Evolutionary conservation across 2,329 filamentous ascomycete genomes (phyloP), one percentile per base, ranked within the genome.

Genomic region (Aspergillus fischeri): DNA sequence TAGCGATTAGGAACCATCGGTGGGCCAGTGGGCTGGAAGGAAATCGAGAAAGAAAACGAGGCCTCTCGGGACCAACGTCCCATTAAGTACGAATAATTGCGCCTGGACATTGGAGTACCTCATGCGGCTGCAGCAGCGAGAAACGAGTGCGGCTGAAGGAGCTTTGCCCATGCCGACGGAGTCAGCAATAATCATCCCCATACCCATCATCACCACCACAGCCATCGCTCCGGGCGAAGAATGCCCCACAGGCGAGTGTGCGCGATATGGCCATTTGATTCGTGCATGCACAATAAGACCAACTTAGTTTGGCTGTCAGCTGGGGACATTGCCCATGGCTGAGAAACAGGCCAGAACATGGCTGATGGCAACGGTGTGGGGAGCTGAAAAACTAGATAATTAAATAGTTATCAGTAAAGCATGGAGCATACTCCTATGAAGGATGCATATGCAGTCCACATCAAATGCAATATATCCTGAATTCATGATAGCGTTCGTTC

Each of bases 181-280:
- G 54, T 52, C 42, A 51, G 42, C 49, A 41, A 52, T 44, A 21
- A 17, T 38, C 41, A 44, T 20, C 7, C 41, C 14, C 41, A 42
- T 42, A 8, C 10, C 7, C 38, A 20, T 44, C 41, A 21, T 44
- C 20, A n/a, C 28, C 27, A 42, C 35, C 41, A 41, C 20, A 55
- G 54, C 41, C 49, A 52, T 44, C 49, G 52, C 38, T 52, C 41
- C 25, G 25, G 49, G 49, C 54, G 42, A 56, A 35, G 28, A 49
- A 48, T 38, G 49, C 42, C 49, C 49, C 54, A 45, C 51, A 21
- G 32, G n/a, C 41, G 14, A 25, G 42, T 52, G 42, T 27, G 42
- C 35, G 49, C 5, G 29, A 27, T 35, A 48, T 35, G 28, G 44
- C 24, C 10, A 28, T 49, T 24, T 56, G 54, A 49, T 56, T 56